Evolutionary conservation across 805 yeast species (phyloP), one percentile per base, ranked within the genome.

Genomic region (Kodamaea fukazawae): DNA sequence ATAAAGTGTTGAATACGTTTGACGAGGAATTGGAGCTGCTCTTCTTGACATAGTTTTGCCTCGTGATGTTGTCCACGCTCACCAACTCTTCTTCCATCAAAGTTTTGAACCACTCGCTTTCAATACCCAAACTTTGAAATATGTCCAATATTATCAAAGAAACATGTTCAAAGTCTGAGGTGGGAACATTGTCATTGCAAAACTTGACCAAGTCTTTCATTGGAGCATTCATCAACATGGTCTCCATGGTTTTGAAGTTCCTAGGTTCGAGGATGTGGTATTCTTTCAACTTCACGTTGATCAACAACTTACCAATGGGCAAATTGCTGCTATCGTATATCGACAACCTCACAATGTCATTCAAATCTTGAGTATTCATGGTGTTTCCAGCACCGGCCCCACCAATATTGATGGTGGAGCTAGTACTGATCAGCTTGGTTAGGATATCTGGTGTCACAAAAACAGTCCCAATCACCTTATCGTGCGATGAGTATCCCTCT

Each of bases 71-170:
- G 48, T 73, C 79, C 8, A 75, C 66, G 28, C 70, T 63, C 9
- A 65, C 59, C 32, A 88, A 66, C 56, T 89, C 97, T 13, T 65
- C 70, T 25, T 81, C 81, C 59, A 86, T 79, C 41, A 90, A 63
- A 0, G 80, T 71, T 41, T 73, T 71, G 47, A 91, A 78, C 90
- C 95, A 89, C 13, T 75, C 78, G 30, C 79, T 76, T 48, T 85
- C 93, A 34, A 70, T 70, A 6, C 79, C 78, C 28, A 83, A 63
- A 13, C 86, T 72, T 55, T 86, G 91, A 54, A 83, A 87, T 11
- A 87, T 75, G 51, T 86, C 90, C 37, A 87, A 60, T 41, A 86
- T 67, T 29, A 86, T 76, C 27, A 67, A 57, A 27, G 90, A 73
- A 28, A 72, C 67, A 22, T 73, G 71, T 42, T 78, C 86, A 49